A percentile compares a stretch with the other conserved stretches of the same genome.
These are phyloP conservation scores for Monosporozyma yasuniensis DNA, from an alignment of 805 yeast genomes.

Conservation along the genomic window DNA sequence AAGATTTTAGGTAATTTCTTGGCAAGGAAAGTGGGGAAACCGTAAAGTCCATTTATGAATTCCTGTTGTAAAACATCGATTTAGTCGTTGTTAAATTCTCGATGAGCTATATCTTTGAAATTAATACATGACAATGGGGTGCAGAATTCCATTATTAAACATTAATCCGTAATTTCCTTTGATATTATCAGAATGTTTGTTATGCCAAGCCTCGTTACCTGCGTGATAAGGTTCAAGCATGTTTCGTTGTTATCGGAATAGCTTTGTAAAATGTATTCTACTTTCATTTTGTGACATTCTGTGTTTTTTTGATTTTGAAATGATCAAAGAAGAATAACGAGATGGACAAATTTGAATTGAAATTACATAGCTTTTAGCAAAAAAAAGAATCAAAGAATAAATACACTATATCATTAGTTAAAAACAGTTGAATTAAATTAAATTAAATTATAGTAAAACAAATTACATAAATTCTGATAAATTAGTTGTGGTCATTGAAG, in stretches of 20 bases:
- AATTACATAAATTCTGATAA: constrained; percentile 26
- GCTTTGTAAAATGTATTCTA: not conserved
- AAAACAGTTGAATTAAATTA: not conserved
- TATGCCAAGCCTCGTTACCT: not conserved
- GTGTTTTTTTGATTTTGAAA: not conserved
- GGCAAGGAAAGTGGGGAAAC: too few species aligned
- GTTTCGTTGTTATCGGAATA: not conserved
- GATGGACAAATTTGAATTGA: not conserved
- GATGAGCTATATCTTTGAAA: too few species aligned
- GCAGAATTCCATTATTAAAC: too few species aligned
- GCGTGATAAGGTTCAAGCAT: not conserved
- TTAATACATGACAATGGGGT: too few species aligned
- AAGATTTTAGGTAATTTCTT: too few species aligned
- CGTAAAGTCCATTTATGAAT: too few species aligned
- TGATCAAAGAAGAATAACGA: not conserved
- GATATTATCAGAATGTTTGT: not conserved
- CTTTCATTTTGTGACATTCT: not conserved
- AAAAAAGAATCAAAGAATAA: not conserved
- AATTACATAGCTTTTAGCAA: not conserved
- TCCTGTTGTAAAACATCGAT: too few species aligned
- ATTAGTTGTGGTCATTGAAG: constrained; percentile 39
- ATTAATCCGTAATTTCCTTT: not conserved
- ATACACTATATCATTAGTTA: not conserved
- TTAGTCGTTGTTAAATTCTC: too few species aligned
- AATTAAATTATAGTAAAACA: not conserved